These are phyloP conservation scores for Aspergillus sp. DNA, from an alignment of 2,329 filamentous ascomycete genomes.

Conservation along the genomic window DNA sequence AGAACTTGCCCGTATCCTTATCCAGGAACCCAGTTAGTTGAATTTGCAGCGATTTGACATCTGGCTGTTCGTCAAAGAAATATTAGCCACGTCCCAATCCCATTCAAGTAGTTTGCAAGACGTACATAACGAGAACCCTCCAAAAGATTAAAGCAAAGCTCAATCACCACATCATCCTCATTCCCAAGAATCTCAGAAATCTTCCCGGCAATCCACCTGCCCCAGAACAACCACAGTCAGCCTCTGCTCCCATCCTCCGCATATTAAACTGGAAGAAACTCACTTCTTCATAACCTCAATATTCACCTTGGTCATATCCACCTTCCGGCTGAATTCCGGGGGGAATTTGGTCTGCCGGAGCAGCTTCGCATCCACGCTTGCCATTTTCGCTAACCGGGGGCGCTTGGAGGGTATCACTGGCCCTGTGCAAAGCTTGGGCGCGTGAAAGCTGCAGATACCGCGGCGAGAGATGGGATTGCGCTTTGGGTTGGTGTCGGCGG, in stretches of 20 bases:
- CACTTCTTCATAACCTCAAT: constrained; percentile 97
- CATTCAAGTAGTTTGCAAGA: constrained; percentile 13
- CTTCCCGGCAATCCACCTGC: constrained; percentile 85
- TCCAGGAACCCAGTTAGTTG: constrained; percentile 92
- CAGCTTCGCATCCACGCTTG: constrained; percentile 80
- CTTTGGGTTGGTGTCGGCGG: constrained; percentile 4
- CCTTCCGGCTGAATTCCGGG: constrained; percentile 85
- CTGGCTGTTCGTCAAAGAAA: constrained; percentile 55
- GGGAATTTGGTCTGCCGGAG: constrained; percentile 90
- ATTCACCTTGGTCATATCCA: constrained; percentile 96
- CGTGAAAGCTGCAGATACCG: background rate
- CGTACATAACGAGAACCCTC: constrained; percentile 72
- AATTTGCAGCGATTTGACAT: constrained; percentile 93
- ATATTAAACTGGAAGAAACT: constrained; percentile 26
- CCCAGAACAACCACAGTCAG: constrained; percentile 5
- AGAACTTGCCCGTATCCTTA: constrained; percentile 81
- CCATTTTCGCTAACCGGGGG: constrained; percentile 49
- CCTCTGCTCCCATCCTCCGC: background rate
- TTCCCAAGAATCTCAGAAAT: constrained; percentile 82
- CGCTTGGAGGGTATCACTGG: background rate
- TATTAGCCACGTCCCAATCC: background rate
- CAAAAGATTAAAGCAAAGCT: constrained; percentile 64
- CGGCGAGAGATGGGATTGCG: constrained; percentile 6
- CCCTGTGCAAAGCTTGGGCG: no score
- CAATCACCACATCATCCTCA: constrained; percentile 93